A percentile compares a stretch with the other conserved stretches of the same genome.
phyloP scores from a whole-genome alignment of 2,329 filamentous ascomycete genomes.

The Stagonosporopsis tanaceti region DNA sequence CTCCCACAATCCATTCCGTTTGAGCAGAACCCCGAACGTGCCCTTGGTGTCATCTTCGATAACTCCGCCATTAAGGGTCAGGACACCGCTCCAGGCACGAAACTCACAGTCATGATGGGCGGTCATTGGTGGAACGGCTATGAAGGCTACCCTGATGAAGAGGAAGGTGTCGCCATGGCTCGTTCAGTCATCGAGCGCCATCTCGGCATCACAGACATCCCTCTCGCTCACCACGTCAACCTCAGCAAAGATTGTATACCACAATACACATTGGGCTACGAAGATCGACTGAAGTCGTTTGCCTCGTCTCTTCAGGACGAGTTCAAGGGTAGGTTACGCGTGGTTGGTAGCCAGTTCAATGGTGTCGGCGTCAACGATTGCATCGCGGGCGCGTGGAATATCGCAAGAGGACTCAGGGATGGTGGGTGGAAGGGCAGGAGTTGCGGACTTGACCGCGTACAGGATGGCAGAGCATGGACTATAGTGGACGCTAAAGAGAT shows the following conservation, averaged over 20 bases:
- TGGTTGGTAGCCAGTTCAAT: constrained; percentile 61
- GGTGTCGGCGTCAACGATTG: constrained; percentile 61
- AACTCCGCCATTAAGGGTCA: constrained; percentile 69
- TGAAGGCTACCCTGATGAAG: constrained; percentile 67
- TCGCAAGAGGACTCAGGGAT: constrained; percentile 52
- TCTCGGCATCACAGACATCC: constrained; percentile 71
- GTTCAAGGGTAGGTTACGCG: constrained; percentile 70
- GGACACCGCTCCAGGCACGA: constrained; percentile 72
- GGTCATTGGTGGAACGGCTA: constrained; percentile 87
- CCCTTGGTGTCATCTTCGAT: constrained; percentile 92
- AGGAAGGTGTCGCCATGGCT: constrained; percentile 75
- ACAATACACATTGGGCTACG: constrained; percentile 85
- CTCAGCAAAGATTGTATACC: constrained; percentile 80
- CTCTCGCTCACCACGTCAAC: constrained; percentile 67
- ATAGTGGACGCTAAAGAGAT: neutral
- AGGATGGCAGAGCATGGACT: constrained; percentile 26
- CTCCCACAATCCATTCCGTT: constrained; percentile 77
- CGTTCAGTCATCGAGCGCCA: constrained; percentile 75
- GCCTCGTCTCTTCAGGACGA: constrained; percentile 64
- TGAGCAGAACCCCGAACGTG: constrained; percentile 80
- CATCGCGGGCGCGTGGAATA: constrained; percentile 63
- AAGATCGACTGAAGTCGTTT: constrained; percentile 62
- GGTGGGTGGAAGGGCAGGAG: constrained; percentile 41
- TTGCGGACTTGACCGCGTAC: constrained; percentile 35
- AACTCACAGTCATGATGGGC: constrained; percentile 92